A percentile compares a stretch with the other conserved stretches of the same genome.
phyloP scores from a whole-genome alignment of 805 yeast genomes.

The Saccharomycopsis babjevae region DNA sequence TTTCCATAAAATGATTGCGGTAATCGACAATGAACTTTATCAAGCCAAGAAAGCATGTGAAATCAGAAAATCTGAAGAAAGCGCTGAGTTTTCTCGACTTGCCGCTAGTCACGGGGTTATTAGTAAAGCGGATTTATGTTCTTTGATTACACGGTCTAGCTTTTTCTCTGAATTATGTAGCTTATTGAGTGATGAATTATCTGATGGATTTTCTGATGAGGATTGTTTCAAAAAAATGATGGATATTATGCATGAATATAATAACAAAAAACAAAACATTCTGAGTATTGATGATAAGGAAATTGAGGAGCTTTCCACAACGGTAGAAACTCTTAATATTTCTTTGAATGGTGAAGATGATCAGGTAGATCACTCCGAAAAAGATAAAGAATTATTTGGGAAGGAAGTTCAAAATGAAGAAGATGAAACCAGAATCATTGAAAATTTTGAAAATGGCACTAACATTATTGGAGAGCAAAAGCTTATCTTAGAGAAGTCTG shows the following conservation, averaged over 20 bases:
- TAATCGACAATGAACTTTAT: background rate
- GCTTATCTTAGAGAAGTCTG: background rate
- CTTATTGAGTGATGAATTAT: background rate
- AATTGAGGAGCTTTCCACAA: background rate
- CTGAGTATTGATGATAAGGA: background rate
- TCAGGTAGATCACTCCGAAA: too few relatives aligned
- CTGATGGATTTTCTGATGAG: background rate
- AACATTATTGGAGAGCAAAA: background rate
- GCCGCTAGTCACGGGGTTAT: background rate
- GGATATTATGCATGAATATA: background rate
- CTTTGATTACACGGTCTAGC: background rate
- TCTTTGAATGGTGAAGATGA: background rate
- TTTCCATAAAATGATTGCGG: constrained; percentile 5
- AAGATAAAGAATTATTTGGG: background rate
- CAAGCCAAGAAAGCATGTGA: background rate
- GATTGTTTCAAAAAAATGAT: background rate
- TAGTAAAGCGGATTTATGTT: background rate
- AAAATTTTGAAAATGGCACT: background rate
- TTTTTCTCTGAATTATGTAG: background rate
- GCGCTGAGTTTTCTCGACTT: background rate
- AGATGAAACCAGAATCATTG: background rate
- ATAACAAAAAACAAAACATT: background rate
- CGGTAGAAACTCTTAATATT: background rate
- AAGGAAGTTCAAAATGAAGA: background rate
- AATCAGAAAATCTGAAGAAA: background rate